phyloP scores from a whole-genome alignment of 106 monocot species.

The Dioscorea dumetorum region DNA sequence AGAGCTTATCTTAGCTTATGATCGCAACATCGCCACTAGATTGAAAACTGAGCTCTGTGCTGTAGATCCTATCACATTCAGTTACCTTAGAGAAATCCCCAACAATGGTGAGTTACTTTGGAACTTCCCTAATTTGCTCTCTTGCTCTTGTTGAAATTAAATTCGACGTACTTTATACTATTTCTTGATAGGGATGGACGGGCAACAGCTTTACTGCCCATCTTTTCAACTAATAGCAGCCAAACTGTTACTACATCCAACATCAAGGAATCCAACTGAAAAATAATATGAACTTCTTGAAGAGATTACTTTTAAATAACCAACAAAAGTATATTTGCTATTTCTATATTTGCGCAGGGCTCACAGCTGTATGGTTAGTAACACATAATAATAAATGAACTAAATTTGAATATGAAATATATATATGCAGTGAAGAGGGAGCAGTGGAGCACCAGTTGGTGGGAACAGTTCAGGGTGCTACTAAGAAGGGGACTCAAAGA shows the following conservation, averaged over 20 bases:
- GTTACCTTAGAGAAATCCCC: slow-evolving; percentile 8
- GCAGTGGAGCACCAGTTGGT: slow-evolving; percentile 60
- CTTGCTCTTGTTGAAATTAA: background rate
- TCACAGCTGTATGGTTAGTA: too few species aligned
- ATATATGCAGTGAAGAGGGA: slow-evolving; percentile 8
- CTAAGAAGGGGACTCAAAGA: slow-evolving; percentile 57
- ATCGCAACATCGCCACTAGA: slow-evolving; percentile 40
- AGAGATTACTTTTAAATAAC: background rate
- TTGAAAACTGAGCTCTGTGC: slow-evolving; percentile 47
- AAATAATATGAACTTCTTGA: too few species aligned
- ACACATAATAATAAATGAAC: too few species aligned
- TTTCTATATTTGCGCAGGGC: background rate
- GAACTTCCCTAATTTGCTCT: background rate
- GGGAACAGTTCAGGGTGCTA: slow-evolving; percentile 62
- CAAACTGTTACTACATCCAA: too few species aligned
- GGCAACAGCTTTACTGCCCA: too few species aligned
- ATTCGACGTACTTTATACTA: too few species aligned
- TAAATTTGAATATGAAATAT: too few species aligned
- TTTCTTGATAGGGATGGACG: too few species aligned
- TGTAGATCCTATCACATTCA: background rate
- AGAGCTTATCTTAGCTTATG: slow-evolving; percentile 52
- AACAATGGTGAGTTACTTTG: background rate
- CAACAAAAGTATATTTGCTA: background rate
- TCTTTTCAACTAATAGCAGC: too few species aligned
- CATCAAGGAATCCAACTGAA: too few species aligned